Base-by-base conservation (phyloP, 2,329 filamentous ascomycete genomes). In the Aspergillus sp. region DNA sequence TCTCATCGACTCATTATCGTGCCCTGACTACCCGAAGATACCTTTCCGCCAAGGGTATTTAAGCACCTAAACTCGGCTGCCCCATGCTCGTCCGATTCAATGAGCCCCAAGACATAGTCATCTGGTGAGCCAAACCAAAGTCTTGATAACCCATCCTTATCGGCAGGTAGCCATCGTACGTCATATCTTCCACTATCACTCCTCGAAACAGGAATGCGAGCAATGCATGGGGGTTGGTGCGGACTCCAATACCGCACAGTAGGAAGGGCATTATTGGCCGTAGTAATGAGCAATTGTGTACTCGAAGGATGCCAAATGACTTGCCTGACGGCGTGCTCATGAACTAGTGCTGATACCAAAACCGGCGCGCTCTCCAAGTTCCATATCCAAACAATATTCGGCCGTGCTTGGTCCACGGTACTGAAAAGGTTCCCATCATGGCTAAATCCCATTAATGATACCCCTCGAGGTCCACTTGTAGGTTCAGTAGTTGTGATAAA, bases 361-460 rank as follows among this genome's bases (percentile, higher is more conserved):
- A 54, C 63, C 2, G 70, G 64, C 0, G 66, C 63, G 4, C 49
- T 56, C 34, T 70, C 66, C 48, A 77, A 49, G 5, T 72, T 70
- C 77, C 77, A 79, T 58, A 80, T 74, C 77, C 77, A 80, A 19
- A 77, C 70, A 17, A 79, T 74, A 54, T 78, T 77, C 13, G 77
- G 73, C 7, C 73, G 69, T 20, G 67, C 66, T n/a, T 75, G 71
- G 54, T 75, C 73, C 39, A 75, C 68, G 3, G 73, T 77, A 9
- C 73, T 75, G 13, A 79, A 59, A 12, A 77, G 63, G 1, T 50
- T 65, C 5, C 74, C 73, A 20, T 73, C 67, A 6, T 67, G 57
- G 56, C 73, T 78, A 47, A 79, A 78, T n/a, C 70, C 62, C 59
- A 79, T 71, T 2, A 68, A 66, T 13, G 73, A 73, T 20, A 78